Evolutionary conservation across 352 stramenopile species (phyloP).

Genomic region (Globisporangium parvum): DNA sequence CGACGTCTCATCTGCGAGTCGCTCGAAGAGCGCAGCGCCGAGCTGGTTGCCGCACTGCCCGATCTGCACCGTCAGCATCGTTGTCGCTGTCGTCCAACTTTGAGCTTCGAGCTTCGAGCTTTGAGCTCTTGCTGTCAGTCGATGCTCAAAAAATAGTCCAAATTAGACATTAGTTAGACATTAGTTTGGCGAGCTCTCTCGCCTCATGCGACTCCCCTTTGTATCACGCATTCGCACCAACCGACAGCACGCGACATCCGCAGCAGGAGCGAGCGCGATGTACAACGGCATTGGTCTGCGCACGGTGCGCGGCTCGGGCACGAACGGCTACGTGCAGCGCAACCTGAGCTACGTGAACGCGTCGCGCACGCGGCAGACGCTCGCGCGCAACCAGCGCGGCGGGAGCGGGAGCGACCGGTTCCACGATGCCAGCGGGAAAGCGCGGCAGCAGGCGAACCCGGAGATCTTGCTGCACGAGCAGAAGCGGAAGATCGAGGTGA

Average conservation of each 20-base stretch:
- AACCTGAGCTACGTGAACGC: conserved; percentile 80
- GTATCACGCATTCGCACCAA: neutral
- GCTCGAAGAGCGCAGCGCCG: conserved; percentile 51
- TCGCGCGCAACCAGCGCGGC: conserved; percentile 36
- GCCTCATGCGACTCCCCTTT: neutral
- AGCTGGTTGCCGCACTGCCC: conserved; percentile 80
- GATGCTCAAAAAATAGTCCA: neutral
- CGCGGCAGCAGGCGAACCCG: conserved; percentile 38
- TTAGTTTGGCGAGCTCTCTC: too few species aligned
- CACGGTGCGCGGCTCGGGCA: conserved; percentile 81
- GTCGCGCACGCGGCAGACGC: conserved; percentile 55
- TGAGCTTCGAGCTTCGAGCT: neutral
- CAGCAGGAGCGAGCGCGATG: conserved; percentile 30
- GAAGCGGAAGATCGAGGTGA: conserved; percentile 75
- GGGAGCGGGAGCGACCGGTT: conserved; percentile 7
- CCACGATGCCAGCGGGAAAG: conserved; percentile 9
- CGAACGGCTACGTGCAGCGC: conserved; percentile 85
- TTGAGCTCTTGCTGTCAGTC: too few species aligned
- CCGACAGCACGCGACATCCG: neutral
- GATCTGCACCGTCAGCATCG: conserved; percentile 68
- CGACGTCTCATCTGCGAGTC: conserved; percentile 32
- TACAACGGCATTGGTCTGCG: conserved; percentile 88
- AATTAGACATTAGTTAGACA: too few species aligned
- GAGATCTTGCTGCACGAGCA: conserved; percentile 77
- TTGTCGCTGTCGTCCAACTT: neutral